These are phyloP conservation scores for Xylariaceae sp. DNA, from an alignment of 2,329 filamentous ascomycete genomes.

Conservation along the genomic window DNA sequence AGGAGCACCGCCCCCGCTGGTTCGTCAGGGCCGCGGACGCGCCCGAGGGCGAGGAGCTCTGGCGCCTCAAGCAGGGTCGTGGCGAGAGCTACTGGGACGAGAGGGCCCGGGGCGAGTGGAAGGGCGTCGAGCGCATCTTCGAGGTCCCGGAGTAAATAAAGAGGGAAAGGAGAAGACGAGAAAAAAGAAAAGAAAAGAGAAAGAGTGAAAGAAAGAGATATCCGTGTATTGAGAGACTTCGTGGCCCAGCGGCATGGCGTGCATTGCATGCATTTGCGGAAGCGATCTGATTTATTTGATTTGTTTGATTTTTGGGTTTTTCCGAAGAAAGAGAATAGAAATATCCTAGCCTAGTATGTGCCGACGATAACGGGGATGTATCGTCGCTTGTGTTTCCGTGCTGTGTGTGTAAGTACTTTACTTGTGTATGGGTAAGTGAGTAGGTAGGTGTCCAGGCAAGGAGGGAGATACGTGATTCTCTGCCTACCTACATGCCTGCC, in stretches of 20 bases:
- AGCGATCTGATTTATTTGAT: background rate
- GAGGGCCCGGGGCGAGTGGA: conserved; percentile 49
- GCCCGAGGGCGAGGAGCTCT: conserved; percentile 66
- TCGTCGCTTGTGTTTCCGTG: too few species aligned
- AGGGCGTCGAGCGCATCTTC: conserved; percentile 35
- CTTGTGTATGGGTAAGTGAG: too few species aligned
- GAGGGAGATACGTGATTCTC: too few species aligned
- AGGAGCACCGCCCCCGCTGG: conserved; percentile 77
- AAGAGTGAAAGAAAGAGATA: background rate
- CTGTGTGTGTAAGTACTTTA: too few species aligned
- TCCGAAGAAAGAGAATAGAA: too few species aligned
- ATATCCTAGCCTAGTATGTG: too few species aligned
- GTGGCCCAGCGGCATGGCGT: too few species aligned
- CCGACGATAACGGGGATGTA: too few species aligned
- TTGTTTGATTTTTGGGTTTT: background rate
- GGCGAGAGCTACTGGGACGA: conserved; percentile 96
- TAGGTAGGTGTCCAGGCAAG: too few species aligned
- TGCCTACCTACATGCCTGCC: too few species aligned
- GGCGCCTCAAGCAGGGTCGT: conserved; percentile 76
- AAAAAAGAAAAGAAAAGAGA: background rate
- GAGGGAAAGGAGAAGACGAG: background rate
- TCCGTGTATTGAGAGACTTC: too few species aligned
- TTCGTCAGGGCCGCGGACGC: conserved; percentile 72
- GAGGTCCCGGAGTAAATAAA: conserved; percentile 14
- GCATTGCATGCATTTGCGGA: background rate